Conservation (phyloP, 2,329 filamentous ascomycete genomes). For the Colletotrichum trifolii region DNA sequence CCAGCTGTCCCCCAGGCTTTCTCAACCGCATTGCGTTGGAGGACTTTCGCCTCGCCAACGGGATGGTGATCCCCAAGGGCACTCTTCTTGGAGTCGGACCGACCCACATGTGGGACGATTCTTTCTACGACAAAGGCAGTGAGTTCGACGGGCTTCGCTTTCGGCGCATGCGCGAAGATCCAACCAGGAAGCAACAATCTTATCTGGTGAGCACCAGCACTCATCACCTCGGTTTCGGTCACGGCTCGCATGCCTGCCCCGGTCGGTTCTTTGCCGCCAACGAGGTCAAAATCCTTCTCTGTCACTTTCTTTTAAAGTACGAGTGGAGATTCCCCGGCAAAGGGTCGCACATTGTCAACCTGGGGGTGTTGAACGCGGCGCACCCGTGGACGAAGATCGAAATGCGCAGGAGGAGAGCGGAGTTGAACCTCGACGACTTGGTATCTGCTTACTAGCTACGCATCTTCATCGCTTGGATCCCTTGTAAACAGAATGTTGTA, state of each 20-base stretch:
- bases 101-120: background rate
- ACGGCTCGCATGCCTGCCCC: slow-evolving; percentile 50
- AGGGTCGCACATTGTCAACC: too few relatives aligned
- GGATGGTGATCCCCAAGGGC: background rate
- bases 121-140: background rate
- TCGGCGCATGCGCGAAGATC: background rate
- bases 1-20: background rate
- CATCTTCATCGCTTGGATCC: too few relatives aligned
- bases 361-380: too few relatives aligned
- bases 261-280: slow-evolving; percentile 50
- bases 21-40: background rate
- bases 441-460: too few relatives aligned
- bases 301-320: slow-evolving; percentile 44
- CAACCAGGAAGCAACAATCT: background rate
- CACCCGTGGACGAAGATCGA: too few relatives aligned
- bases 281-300: slow-evolving; percentile 47
- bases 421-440: too few relatives aligned
- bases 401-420: too few relatives aligned
- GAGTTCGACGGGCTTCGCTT: background rate
- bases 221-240: background rate
- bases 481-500: too few relatives aligned
- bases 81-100: background rate
- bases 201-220: background rate
- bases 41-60: background rate
- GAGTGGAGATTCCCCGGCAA: background rate